Evolutionary conservation across 2,329 filamentous ascomycete genomes (phyloP).

Genomic region (Aspergillus awamori): DNA sequence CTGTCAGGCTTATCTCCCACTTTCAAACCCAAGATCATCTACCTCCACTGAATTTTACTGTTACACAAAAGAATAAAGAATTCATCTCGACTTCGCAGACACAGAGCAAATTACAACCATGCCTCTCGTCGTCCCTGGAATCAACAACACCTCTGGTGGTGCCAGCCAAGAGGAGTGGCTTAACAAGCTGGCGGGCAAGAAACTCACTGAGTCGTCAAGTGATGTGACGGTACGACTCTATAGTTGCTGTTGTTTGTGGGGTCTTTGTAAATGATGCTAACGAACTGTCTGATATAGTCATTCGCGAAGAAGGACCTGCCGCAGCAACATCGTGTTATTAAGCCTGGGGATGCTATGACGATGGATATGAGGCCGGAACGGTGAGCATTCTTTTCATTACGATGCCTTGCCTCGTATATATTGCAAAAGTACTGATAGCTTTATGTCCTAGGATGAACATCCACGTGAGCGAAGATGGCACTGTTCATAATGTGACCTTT

Average conservation of each 20-base stretch:
- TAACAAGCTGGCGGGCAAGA: constrained; percentile 51
- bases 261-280: neutral
- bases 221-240: constrained; percentile 35
- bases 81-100: too few species aligned
- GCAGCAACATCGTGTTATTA: constrained; percentile 46
- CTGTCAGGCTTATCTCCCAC: neutral
- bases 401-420: neutral
- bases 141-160: constrained; percentile 38
- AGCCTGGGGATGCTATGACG: constrained; percentile 42
- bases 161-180: constrained; percentile 46
- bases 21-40: neutral
- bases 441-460: constrained; percentile 44
- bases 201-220: constrained; percentile 41
- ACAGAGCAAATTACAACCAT: constrained; percentile 30
- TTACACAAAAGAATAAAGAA: neutral
- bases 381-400: constrained; percentile 28
- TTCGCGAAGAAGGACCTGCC: constrained; percentile 53
- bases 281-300: constrained; percentile 28
- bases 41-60: neutral
- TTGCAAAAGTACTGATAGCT: constrained; percentile 4
- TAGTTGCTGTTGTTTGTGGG: neutral
- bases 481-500: constrained; percentile 48
- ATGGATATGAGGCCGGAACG: constrained; percentile 48
- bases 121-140: constrained; percentile 52
- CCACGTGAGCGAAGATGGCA: constrained; percentile 47